phyloP scores from a whole-genome alignment of 768 basidiomycete species.

The Cystobasidium tubakii region DNA sequence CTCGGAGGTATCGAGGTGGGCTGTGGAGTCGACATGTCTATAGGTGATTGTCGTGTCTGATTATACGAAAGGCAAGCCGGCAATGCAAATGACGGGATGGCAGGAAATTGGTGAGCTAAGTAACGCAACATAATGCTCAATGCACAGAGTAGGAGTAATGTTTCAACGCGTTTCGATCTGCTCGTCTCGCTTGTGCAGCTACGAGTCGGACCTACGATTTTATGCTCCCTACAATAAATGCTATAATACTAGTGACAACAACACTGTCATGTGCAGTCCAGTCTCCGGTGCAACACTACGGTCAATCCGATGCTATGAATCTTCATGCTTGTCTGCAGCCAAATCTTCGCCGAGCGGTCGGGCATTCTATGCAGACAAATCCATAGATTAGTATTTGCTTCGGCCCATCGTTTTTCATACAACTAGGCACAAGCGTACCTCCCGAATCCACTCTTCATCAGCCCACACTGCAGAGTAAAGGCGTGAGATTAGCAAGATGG shows the following conservation, averaged over 20 bases:
- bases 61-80: not conserved
- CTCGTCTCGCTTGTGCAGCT: no score
- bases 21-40: not conserved
- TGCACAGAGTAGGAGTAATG: no score
- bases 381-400: not conserved
- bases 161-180: no score
- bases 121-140: no score
- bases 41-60: not conserved
- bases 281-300: not conserved
- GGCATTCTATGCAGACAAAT: not conserved
- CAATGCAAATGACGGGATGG: not conserved
- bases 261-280: no score
- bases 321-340: constrained; percentile 28
- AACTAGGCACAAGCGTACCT: not conserved
- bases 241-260: constrained; percentile 6
- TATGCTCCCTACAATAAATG: no score
- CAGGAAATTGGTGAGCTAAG: no score
- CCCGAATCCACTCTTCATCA: constrained; percentile 22
- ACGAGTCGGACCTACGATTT: no score
- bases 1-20: not conserved
- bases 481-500: not conserved
- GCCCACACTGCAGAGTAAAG: constrained; percentile 26
- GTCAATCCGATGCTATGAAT: not conserved
- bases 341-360: constrained; percentile 18
- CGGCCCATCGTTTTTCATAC: not conserved